Evolutionary conservation across 495 filamentous ascomycete species (phyloP).

Genomic region (Ascobolus immersus): DNA sequence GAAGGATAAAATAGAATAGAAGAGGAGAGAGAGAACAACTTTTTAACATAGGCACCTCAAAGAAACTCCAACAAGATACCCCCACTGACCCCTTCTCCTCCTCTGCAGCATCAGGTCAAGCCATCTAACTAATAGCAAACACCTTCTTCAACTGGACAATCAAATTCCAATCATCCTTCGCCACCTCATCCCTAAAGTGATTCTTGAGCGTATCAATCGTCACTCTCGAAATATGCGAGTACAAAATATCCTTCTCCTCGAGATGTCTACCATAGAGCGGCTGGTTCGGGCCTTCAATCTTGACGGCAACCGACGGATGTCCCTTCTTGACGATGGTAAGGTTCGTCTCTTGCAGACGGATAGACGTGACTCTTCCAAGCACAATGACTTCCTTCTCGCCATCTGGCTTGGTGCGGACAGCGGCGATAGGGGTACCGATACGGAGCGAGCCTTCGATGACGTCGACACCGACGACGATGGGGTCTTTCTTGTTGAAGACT

Average conservation of each 20-base stretch:
- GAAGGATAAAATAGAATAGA: no score
- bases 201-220: constrained; percentile 93
- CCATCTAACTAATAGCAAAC: constrained; percentile 57
- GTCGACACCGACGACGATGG: constrained; percentile 90
- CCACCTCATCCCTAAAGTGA: constrained; percentile 73
- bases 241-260: constrained; percentile 75
- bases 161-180: constrained; percentile 76
- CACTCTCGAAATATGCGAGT: constrained; percentile 58
- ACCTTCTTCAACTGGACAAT: constrained; percentile 81
- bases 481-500: constrained; percentile 94
- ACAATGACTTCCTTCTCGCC: constrained; percentile 56
- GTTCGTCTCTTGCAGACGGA: constrained; percentile 94
- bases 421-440: constrained; percentile 67
- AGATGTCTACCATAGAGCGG: constrained; percentile 86
- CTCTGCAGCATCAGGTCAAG: no score
- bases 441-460: constrained; percentile 68
- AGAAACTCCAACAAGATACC: no score
- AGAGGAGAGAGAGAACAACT: no score
- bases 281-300: constrained; percentile 90
- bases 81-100: no score
- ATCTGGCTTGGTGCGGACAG: constrained; percentile 56
- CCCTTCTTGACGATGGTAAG: constrained; percentile 79
- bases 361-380: constrained; percentile 77
- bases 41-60: no score
- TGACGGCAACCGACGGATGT: constrained; percentile 85